Evolutionary conservation across 1,284 basidiomycete genomes (phyloP), one percentile per base, ranked within the genome.

Genomic region (Pascua guehoae): DNA sequence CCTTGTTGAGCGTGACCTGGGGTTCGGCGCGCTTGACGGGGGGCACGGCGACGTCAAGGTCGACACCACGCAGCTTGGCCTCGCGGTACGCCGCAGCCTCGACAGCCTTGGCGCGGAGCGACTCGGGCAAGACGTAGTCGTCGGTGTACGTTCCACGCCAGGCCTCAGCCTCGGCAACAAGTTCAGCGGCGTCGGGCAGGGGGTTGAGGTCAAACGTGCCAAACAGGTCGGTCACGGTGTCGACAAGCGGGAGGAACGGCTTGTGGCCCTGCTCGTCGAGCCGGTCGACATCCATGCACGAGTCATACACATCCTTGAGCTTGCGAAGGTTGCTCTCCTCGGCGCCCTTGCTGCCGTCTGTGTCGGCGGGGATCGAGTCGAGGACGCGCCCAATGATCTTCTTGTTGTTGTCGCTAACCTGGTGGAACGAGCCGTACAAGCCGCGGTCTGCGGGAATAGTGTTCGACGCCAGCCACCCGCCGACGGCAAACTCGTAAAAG

Each of bases 401-500:
- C 70, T 75, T 72, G 67, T 80, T 80, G 60, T 73, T 72, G 51
- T 77, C 72, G 7, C 68, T 60, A n/a, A 78, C 74, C 38, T 73
- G 71, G 49, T 78, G 63, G 66, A 80, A 79, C 8, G 73, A 67
- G 10, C 78, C 78, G 63, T 82, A 87, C 51, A 80, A 79, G 37
- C 86, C 84, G 69, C 90, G 89, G 72, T 91, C 91, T 0, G 88
- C 85, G 2, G 93, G 92, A 50, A 97, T 82, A 24, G 88, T 87
- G 71, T 94, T 85, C 0, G 80, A 77, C 50, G 83, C 83, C 32
- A 88, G 80, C 92, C 92, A 97, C 24, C 90, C 90, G 18, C 89
- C 89, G 66, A 78, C 73, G 15, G 91, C 85, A 77, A 88, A 98
- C 62, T 88, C 83, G 73, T 95, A 97, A 73, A 98, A 98, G 77